phyloP scores from a whole-genome alignment of 305 asterid genomes.

The Solanum chacoense region DNA sequence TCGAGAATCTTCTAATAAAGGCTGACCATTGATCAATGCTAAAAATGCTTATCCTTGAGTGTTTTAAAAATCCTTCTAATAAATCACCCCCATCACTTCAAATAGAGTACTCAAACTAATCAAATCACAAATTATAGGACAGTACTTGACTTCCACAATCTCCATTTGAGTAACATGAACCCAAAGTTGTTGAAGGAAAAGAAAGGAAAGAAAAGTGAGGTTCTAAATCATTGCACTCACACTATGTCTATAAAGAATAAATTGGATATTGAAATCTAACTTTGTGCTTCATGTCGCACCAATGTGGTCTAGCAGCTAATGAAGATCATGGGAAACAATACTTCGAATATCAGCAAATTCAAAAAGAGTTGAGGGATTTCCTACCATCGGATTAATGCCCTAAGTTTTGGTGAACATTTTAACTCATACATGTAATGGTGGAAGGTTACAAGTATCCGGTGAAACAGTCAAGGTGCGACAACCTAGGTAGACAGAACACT shows the following conservation, averaged over 20 bases:
- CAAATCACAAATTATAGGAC: neutral
- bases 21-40: neutral
- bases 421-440: neutral
- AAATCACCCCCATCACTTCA: neutral
- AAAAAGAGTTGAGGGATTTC: neutral
- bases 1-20: neutral
- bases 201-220: neutral
- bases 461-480: neutral
- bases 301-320: neutral
- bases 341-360: neutral
- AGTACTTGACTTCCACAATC: neutral
- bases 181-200: neutral
- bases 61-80: neutral
- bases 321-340: neutral
- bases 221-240: neutral
- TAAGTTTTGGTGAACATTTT: neutral
- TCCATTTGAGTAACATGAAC: neutral
- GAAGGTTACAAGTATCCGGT: neutral
- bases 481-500: neutral
- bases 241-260: neutral
- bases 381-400: neutral
- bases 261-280: neutral
- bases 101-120: neutral
- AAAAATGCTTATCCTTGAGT: neutral
- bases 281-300: neutral